Evolutionary conservation across 1,284 basidiomycete genomes (phyloP).

Genomic region (Boletus calvinii): DNA sequence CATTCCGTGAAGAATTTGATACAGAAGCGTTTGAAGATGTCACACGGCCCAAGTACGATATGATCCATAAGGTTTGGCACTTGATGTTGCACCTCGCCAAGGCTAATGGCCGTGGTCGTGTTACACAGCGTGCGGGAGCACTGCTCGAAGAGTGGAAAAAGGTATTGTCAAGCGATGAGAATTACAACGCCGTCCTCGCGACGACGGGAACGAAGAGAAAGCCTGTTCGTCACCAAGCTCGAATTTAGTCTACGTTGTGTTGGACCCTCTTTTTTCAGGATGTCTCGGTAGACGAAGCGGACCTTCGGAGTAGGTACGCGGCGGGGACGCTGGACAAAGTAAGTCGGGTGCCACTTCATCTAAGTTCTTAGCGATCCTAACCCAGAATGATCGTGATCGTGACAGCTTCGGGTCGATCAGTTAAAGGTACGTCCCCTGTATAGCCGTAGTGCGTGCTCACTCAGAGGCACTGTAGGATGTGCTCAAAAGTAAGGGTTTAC

Average conservation of each 20-base stretch:
- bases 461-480: constrained; percentile 51
- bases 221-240: constrained; percentile 46
- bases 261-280: constrained; percentile 42
- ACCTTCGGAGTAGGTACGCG: constrained; percentile 65
- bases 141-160: constrained; percentile 78
- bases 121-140: constrained; percentile 65
- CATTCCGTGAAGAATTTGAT: constrained; percentile 87
- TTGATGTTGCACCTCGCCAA: background rate
- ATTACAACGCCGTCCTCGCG: constrained; percentile 50
- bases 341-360: constrained; percentile 22
- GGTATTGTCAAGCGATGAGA: constrained; percentile 62
- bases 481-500: constrained; percentile 59
- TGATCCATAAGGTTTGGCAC: constrained; percentile 72
- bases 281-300: constrained; percentile 57
- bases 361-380: constrained; percentile 6
- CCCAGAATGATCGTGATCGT: constrained; percentile 9
- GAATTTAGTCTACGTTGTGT: background rate
- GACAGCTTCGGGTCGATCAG: constrained; percentile 73
- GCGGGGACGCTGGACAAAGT: constrained; percentile 65
- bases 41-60: constrained; percentile 74
- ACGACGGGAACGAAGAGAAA: constrained; percentile 64
- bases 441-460: constrained; percentile 3
- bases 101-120: background rate
- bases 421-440: constrained; percentile 54
- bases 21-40: constrained; percentile 73